Base-by-base conservation (phyloP, 2,329 filamentous ascomycete genomes). In the Colletotrichum tropicale region DNA sequence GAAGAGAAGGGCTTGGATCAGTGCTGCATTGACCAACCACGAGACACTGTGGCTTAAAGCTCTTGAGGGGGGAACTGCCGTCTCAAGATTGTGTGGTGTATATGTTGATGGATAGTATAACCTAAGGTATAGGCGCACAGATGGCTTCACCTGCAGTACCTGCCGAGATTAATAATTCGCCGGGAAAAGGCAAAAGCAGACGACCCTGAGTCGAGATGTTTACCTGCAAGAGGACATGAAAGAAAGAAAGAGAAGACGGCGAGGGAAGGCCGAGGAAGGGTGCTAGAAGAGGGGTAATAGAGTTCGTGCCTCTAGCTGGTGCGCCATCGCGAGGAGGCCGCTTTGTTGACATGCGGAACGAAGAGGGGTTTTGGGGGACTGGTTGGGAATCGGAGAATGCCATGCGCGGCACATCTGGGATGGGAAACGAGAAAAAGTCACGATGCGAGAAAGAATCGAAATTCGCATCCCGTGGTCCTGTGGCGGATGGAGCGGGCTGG, bases 11-110 rank as follows among this genome's bases (percentile, higher is more conserved):
- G 32, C 26, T 64, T 64, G 32, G n/a, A 38, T 4, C 34, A 16
- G 21, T 9, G 26, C 21, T 55, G 66, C 68, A 75, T 75, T 75
- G 73, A 60, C 73, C 73, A 75, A 75, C 64, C 68, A 67, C 64
- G 6, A 21, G 10, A 48, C 52, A n/a, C 8, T 64, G 26, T 68
- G 64, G 69, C 43, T 72, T 55, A 5, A 30, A 61, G 36, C 26
- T 56, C 56, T 58, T 55, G 65, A 52, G 43, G 43, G 43, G 28
- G 43, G n/a, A 26, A n/a, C 62, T 66, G 43, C 56, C 64, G 64
- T 75, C 69, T 72, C 62, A 52, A 72, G n/a, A 18, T 48, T 58
- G 32, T 34, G n/a, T 64, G 32, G 48, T 30, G n/a, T 68, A 36
- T 36, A 65, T 55, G 60, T 64, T 21, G n/a, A 24, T 74, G 30